Conservation (phyloP, 495 filamentous ascomycete species). For the Penicillium silybi region DNA sequence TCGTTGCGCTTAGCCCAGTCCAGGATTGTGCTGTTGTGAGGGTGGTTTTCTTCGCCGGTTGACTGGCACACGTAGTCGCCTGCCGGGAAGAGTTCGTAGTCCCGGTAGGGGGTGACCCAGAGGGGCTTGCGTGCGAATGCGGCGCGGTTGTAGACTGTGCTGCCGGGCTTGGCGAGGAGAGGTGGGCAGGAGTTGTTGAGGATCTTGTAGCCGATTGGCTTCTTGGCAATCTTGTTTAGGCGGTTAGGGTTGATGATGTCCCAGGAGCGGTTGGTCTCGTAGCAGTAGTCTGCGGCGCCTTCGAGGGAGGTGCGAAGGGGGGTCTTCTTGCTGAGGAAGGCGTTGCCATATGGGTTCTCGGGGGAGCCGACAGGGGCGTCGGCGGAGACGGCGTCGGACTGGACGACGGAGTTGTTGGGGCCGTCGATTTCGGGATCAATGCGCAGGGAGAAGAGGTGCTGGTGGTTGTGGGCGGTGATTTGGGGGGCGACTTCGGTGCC, state of each 20-base stretch:
- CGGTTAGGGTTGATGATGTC: constrained; percentile 48
- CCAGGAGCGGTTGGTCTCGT: constrained; percentile 44
- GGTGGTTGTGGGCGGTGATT: constrained; percentile 49
- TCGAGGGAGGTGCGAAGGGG: constrained; percentile 39
- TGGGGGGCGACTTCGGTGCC: constrained; percentile 45
- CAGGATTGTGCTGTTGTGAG: constrained; percentile 28
- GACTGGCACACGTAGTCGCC: constrained; percentile 50
- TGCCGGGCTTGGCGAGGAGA: constrained; percentile 34
- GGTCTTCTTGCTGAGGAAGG: constrained; percentile 44
- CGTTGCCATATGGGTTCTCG: constrained; percentile 46
- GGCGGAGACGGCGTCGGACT: constrained; percentile 42
- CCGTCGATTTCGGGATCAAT: constrained; percentile 55
- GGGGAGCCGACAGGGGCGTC: constrained; percentile 34
- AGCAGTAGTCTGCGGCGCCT: constrained; percentile 42
- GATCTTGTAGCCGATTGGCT: constrained; percentile 39
- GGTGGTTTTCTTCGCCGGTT: constrained; percentile 32
- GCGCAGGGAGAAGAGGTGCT: constrained; percentile 52
- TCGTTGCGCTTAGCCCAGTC: constrained; percentile 49
- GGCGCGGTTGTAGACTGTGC: constrained; percentile 36
- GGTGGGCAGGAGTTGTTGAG: constrained; percentile 34
- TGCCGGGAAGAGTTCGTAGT: constrained; percentile 44
- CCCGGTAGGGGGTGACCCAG: constrained; percentile 38
- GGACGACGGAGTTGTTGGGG: constrained; percentile 44
- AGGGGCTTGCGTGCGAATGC: constrained; percentile 35
- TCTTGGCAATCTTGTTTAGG: constrained; percentile 35